A percentile compares a stretch with the other conserved stretches of the same genome.
Evolutionary conservation across 768 basidiomycete species (phyloP).

Genomic region (Trametes villosa): DNA sequence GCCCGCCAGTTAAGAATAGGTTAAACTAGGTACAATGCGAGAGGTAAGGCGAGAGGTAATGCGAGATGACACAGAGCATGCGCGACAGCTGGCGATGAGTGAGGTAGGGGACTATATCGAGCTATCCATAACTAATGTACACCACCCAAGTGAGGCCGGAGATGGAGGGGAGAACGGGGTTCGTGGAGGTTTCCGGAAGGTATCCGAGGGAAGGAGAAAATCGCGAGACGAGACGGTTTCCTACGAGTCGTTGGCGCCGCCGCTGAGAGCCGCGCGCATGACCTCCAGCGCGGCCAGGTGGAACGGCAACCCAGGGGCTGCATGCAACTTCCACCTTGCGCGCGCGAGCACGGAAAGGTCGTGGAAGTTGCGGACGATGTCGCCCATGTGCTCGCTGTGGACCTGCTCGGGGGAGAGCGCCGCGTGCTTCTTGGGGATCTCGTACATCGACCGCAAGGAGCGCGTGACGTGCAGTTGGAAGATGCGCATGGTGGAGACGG

Average conservation of each 20-base stretch:
- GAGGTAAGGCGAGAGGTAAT: background rate
- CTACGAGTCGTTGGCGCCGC: slow-evolving; percentile 18
- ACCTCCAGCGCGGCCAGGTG: slow-evolving; percentile 75
- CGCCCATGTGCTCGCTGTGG: slow-evolving; percentile 42
- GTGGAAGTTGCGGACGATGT: slow-evolving; percentile 71
- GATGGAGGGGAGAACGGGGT: background rate
- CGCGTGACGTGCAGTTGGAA: slow-evolving; percentile 60
- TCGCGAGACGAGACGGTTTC: no score
- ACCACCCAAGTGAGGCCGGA: background rate
- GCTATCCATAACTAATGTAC: background rate
- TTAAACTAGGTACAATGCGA: background rate
- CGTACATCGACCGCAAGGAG: slow-evolving; percentile 44
- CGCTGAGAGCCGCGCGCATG: slow-evolving; percentile 51
- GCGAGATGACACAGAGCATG: slow-evolving; percentile 6
- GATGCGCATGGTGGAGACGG: slow-evolving; percentile 58
- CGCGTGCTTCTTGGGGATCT: slow-evolving; percentile 1
- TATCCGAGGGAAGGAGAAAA: no score
- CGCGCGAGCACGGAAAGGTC: slow-evolving; percentile 68
- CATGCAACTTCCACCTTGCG: slow-evolving; percentile 52
- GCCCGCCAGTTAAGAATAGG: background rate
- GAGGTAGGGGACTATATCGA: background rate
- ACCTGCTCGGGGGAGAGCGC: slow-evolving; percentile 3
- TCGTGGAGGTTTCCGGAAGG: no score
- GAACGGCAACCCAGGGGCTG: slow-evolving; percentile 63
- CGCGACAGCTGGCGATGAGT: background rate